Conservation (phyloP, 2,329 filamentous ascomycete species). For the Parafenestella ontariensis region DNA sequence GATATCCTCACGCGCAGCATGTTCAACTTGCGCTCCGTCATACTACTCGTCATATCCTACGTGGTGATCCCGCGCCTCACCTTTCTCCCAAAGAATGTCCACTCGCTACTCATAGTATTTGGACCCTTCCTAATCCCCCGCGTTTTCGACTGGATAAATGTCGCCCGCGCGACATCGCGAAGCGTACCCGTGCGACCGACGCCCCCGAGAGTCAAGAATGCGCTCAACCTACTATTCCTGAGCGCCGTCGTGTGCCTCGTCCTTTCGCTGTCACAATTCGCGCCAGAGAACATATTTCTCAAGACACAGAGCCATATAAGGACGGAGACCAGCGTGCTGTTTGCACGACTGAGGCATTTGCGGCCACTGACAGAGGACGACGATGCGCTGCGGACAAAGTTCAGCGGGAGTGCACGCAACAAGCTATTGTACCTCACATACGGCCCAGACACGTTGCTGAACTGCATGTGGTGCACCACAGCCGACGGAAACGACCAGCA, state of each 20-base stretch:
- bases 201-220: slow-evolving; percentile 60
- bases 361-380: slow-evolving; percentile 68
- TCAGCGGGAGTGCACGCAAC: slow-evolving; percentile 67
- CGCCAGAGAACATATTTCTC: slow-evolving; percentile 82
- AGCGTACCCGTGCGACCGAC: slow-evolving; percentile 63
- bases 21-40: slow-evolving; percentile 43
- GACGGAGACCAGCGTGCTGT: slow-evolving; percentile 83
- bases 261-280: slow-evolving; percentile 70
- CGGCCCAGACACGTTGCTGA: slow-evolving; percentile 74
- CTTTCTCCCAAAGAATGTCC: slow-evolving; percentile 42
- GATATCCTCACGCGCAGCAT: slow-evolving; percentile 25
- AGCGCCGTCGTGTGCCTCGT: slow-evolving; percentile 62
- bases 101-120: slow-evolving; percentile 59
- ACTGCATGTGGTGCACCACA: slow-evolving; percentile 79
- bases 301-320: slow-evolving; percentile 81
- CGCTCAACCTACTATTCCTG: slow-evolving; percentile 67
- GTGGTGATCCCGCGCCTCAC: slow-evolving; percentile 47
- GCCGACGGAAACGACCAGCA: slow-evolving; percentile 66
- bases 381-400: slow-evolving; percentile 68
- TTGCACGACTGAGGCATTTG: slow-evolving; percentile 71
- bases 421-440: slow-evolving; percentile 83
- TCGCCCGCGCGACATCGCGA: slow-evolving; percentile 51
- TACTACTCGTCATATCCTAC: slow-evolving; percentile 43
- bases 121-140: slow-evolving; percentile 76
- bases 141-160: slow-evolving; percentile 69